Base-by-base conservation (phyloP, 2,329 filamentous ascomycete genomes). In the Sporothrix brasiliensis region DNA sequence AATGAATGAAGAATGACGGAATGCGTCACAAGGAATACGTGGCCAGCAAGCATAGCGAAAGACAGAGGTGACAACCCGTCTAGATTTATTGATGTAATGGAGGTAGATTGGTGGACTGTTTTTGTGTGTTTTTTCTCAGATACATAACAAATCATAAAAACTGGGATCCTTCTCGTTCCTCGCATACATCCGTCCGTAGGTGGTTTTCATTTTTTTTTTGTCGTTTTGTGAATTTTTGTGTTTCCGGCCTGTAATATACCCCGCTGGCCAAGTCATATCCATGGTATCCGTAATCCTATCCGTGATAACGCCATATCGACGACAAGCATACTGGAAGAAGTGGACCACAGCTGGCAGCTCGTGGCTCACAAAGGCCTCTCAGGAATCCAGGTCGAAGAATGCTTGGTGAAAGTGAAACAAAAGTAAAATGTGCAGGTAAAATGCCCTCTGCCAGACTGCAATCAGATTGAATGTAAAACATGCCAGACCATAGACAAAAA, bases 81-180 rank as follows among this genome's bases (percentile, higher is more conserved):
- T 34, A 44, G 13, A 3, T 16, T 47, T 3, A 10, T 27, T 19
- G 13, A 16, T 47, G 58, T 44, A 24, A 44, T 65, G 44, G 27
- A 21, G 24, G 16, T 65, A 47, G 39, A 47, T 65, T 65, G 24
- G 41, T 41, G 47, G 49, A 30, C 13, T 63, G 34, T 47, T 47
- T 65, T 50, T 50, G 44, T 65, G 61, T 27, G 27, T 65, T 50
- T 7, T 34, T 6, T 27, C 44, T 47, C 41, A 24, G n/a, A n/a
- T 65, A 49, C 44, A 50, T 50, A 50, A 49, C 24, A 16, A 65
- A 50, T 65, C 61, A 65, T 65, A 65, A 50, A 30, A 65, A 65
- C 39, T 30, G 21, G 49, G 30, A 11, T 49, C n/a, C 10, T 65
- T 27, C 16, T 39, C 56, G 14, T 44, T 44, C 41, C 41, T 13